These are phyloP conservation scores for Phoma herbarum DNA, from an alignment of 2,329 filamentous ascomycete genomes.

Conservation along the genomic window DNA sequence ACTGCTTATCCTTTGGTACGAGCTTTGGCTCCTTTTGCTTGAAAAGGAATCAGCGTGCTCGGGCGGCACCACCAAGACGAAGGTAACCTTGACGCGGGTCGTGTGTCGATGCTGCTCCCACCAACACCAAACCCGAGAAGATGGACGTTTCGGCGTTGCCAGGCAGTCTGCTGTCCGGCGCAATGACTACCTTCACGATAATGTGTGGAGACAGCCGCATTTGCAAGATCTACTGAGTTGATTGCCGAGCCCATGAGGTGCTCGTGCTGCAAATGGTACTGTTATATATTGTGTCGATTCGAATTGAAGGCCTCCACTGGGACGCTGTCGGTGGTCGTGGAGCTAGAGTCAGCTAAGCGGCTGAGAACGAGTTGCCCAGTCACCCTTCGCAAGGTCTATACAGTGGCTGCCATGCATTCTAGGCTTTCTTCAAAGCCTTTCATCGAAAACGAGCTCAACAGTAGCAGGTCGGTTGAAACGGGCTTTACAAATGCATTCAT, in stretches of 20 bases:
- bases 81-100: not conserved
- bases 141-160: not conserved
- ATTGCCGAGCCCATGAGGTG: not conserved
- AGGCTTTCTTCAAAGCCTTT: too few species aligned
- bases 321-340: not conserved
- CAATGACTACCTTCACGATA: not conserved
- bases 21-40: too few species aligned
- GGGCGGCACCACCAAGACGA: not conserved
- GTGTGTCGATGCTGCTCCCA: not conserved
- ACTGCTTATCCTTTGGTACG: too few species aligned
- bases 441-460: not conserved
- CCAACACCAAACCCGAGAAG: not conserved
- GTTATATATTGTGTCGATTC: not conserved
- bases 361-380: not conserved
- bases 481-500: not conserved
- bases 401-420: too few species aligned
- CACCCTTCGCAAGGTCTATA: not conserved
- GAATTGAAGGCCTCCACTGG: not conserved
- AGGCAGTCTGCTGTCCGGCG: not conserved
- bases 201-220: not conserved
- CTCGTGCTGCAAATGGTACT: not conserved
- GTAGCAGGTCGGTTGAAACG: not conserved
- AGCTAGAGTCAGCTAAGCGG: not conserved
- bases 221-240: not conserved
- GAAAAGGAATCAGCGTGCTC: not conserved